Conservation (phyloP, 768 basidiomycete species). For the Lentinula aciculospora region DNA sequence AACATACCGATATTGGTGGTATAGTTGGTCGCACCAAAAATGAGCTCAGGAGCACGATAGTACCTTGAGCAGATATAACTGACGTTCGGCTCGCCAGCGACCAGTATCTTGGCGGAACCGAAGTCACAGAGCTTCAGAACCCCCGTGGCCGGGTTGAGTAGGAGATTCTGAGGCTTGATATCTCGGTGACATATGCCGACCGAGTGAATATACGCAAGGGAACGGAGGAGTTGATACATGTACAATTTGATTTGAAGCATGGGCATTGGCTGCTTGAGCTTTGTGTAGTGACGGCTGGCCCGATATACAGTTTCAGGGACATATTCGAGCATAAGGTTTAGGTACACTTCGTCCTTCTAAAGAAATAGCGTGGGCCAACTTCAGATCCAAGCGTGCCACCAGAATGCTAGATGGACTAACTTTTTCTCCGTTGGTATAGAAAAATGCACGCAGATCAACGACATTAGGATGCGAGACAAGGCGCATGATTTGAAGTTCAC, state of each 20-base stretch:
- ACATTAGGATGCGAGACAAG: slow-evolving; percentile 96
- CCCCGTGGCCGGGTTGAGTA: slow-evolving; percentile 95
- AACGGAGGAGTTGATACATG: slow-evolving; percentile 99
- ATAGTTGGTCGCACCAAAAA: slow-evolving; percentile 99
- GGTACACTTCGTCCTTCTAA: slow-evolving; percentile 99
- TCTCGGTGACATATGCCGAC: slow-evolving; percentile 99
- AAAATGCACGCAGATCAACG: slow-evolving; percentile 95
- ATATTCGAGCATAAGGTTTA: slow-evolving; percentile 98
- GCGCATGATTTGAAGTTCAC: slow-evolving; percentile 98
- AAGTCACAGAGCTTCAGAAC: slow-evolving; percentile 98
- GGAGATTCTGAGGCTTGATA: slow-evolving; percentile 99
- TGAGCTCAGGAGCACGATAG: slow-evolving; percentile 98
- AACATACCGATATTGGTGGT: slow-evolving; percentile 90
- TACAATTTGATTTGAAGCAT: slow-evolving; percentile 99
- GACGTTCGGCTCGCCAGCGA: slow-evolving; percentile 97
- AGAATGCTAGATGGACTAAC: slow-evolving; percentile 34
- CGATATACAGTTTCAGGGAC: slow-evolving; percentile 99
- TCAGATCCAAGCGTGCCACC: background rate
- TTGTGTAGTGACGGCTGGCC: slow-evolving; percentile 97
- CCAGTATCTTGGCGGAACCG: slow-evolving; percentile 97
- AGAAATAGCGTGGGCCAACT: slow-evolving; percentile 9
- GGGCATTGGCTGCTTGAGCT: slow-evolving; percentile 99
- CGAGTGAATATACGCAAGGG: slow-evolving; percentile 98
- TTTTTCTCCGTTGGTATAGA: slow-evolving; percentile 99
- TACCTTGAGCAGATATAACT: slow-evolving; percentile 99